Base-by-base conservation (phyloP, 371 early-diverging fungal genomes). In the Mucor ambiguus region DNA sequence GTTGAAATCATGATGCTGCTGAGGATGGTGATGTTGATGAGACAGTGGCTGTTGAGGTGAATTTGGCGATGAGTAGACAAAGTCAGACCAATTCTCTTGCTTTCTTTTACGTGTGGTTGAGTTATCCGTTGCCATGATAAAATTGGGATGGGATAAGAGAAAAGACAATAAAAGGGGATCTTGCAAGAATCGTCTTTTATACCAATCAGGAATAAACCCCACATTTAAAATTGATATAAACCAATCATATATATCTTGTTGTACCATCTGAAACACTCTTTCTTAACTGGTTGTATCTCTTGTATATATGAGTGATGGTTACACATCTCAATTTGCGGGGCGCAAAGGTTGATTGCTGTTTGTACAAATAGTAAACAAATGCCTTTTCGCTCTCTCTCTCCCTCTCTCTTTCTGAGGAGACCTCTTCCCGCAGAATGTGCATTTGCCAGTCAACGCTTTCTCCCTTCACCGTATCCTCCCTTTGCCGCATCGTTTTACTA, bases 61-160 rank as follows among this genome's bases (percentile, higher is more conserved):
- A 26, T 57, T 74, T 18, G 75, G 75, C 28, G 66, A 60, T 12
- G 75, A 74, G 55, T 74, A 74, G 14, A 74, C 72, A 59, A 60
- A 71, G 30, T 74, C 75, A 20, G 72, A 66, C 75, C 75, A 74
- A 48, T 32, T 35, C 7, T 67, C 71, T 48, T 58, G 59, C 18
- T 67, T 71, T 66, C 63, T 66, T 60, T 71, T 71, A 38, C 70
- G 70, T 58, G 56, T 61, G 6, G 52, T 52, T 52, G 52, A 14
- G 41, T 63, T 68, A 69, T 78, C 78, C 60, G 72, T 71, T 60
- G 72, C 67, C 69, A 75, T 69, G n/a, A 22, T 65, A 29, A 38
- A 52, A 14, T 52, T 26, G 14, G 18, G 14, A 26, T 24, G 12
- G 37, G 12, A 3, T 11, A 58, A 37, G 35, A 62, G 46, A 35